Base-by-base conservation (phyloP, 257 asterid genomes). In the Primulina huaijiensis region DNA sequence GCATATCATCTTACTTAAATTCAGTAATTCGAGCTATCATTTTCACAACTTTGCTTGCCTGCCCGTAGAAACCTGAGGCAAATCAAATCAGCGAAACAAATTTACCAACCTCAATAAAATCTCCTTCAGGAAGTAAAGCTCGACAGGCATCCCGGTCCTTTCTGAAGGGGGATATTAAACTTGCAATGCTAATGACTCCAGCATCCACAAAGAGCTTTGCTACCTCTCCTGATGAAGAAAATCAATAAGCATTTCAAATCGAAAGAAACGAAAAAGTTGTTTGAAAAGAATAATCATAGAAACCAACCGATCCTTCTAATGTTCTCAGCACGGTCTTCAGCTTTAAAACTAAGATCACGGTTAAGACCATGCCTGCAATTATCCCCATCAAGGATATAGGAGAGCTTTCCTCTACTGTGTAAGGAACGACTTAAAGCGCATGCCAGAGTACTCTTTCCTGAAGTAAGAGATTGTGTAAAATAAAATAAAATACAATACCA, bases 391-490 rank as follows among this genome's bases (percentile, higher is more conserved):
- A 94, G 97, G 80, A 94, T 73, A 73, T 94, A 94, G 8, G 89
- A 72, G 25, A 89, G 93, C 84, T 88, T 94, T 75, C 99, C 97
- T 80, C 88, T 87, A 69, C 93, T 92, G 77, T 89, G 98, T 70
- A 94, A 81, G 67, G 92, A 83, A 55, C 80, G 82, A 77, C 92
- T 82, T 79, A 94, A 71, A 69, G 98, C 90, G 76, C 98, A 91
- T 23, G 98, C 99, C 85, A 94, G 75, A 59, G 97, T 91, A 86
- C 99, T 94, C 86, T 94, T 94, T 80, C 97, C 97, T 88, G 85
- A 70, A 79, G 69, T 62, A 25, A 79, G 38, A 52, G 27, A 71
- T 57, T 72, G 68, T 72, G 12, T 19, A 75, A 53, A 55, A 60
- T 23, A 23, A 23, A 23, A 78, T 74, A 67, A 60, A 31, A 71